Evolutionary conservation across 257 asterid species (phyloP), one percentile per base, ranked within the genome.

Genomic region (Ajuga chamaepitys): DNA sequence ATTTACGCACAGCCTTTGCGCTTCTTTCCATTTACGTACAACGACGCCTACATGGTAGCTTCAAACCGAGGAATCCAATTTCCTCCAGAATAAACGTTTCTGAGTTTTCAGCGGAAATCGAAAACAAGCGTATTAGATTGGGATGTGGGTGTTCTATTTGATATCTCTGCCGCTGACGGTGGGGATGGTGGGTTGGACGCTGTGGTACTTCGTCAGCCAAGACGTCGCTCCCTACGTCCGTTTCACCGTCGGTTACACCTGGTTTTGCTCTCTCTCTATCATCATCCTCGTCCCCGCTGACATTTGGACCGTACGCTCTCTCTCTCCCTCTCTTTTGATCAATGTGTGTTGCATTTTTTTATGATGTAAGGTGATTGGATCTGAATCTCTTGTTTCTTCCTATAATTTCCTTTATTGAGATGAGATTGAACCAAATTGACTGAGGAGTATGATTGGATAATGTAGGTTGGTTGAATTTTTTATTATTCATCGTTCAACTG

Each of bases 271-370:
- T 56, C 76, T 88, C 75, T 83, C 85, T 70, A 80, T 85, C 64
- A 82, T 88, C 76, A 77, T 78, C 70, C 91, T 85, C 46, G 96
- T 88, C 56, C 96, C 96, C 13, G 91, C 89, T 16, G 96, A 88
- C 68, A 85, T 88, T 70, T 88, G 96, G 96, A 72, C 86, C 48
- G 96, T 88, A 88, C 71, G 85, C 72, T 70, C 7, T 26, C 47
- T 50, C 7, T 32, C 4, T 44, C 25, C 3, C 12, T 46, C 1
- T 20, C 9, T 42, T 2, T 24, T 4, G 2, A 7, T 21, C 9
- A 54, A 9, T 62, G 4, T 20, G 24, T 55, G 30, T 12, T 17
- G 9, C 10, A 5, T 57, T 16, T 42, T 50, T 0, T 34, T 9
- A 38, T 11, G 7, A 8, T 22, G 18, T 25, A 24, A 30, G 46